Evolutionary conservation across 768 basidiomycete species (phyloP).

Genomic region (Pleurotus ostreatus): DNA sequence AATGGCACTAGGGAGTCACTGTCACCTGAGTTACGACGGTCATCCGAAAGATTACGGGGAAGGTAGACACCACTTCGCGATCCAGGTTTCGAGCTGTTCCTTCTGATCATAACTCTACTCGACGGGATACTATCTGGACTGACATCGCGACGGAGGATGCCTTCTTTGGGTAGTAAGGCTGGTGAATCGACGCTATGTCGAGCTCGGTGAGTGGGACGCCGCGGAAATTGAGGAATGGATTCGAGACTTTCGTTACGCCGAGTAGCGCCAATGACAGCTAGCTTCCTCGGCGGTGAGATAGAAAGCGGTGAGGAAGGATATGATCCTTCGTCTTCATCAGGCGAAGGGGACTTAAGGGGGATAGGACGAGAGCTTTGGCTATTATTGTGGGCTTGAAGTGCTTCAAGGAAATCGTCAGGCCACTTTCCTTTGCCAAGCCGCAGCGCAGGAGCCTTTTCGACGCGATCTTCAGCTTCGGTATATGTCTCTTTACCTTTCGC

Average conservation of each 20-base stretch:
- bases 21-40: constrained; percentile 26
- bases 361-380: constrained; percentile 18
- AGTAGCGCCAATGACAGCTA: constrained; percentile 46
- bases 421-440: constrained; percentile 76
- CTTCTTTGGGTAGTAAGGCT: constrained; percentile 46
- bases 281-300: constrained; percentile 48
- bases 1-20: constrained; percentile 55
- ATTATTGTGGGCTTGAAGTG: constrained; percentile 36
- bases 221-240: constrained; percentile 41
- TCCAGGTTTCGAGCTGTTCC: constrained; percentile 51
- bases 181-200: constrained; percentile 60
- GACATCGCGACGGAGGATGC: constrained; percentile 42
- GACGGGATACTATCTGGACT: constrained; percentile 52
- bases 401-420: constrained; percentile 78
- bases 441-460: constrained; percentile 36
- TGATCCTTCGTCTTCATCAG: constrained; percentile 19
- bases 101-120: constrained; percentile 47
- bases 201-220: constrained; percentile 61
- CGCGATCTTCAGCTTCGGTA: constrained; percentile 19
- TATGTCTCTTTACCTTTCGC: constrained; percentile 19
- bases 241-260: constrained; percentile 45
- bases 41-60: constrained; percentile 33
- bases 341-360: constrained; percentile 23
- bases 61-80: constrained; percentile 45
- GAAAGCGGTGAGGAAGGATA: constrained; percentile 29